Evolutionary conservation across 1,284 basidiomycete species (phyloP).

Genomic region (Cryptococcus sp.): DNA sequence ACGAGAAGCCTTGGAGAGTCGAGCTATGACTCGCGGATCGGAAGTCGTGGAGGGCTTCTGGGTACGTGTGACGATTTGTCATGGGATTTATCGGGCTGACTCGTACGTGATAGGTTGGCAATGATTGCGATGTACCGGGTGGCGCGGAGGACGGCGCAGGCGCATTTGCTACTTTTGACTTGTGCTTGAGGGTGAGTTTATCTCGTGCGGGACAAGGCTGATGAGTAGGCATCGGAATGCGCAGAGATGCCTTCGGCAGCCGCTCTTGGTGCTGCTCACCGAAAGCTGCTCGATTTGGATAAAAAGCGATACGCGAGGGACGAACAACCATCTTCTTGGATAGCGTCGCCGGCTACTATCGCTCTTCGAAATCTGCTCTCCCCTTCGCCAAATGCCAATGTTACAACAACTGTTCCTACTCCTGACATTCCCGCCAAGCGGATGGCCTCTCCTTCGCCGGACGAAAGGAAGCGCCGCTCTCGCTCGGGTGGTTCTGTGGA

Average conservation of each 20-base stretch:
- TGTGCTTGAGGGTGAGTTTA: constrained; percentile 41
- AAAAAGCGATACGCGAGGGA: constrained; percentile 18
- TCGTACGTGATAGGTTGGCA: constrained; percentile 36
- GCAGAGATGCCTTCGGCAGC: constrained; percentile 47
- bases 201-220: constrained; percentile 5
- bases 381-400: constrained; percentile 14
- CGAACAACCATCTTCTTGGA: constrained; percentile 27
- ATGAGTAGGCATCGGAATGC: constrained; percentile 49
- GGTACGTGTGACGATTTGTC: constrained; percentile 42
- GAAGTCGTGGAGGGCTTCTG: constrained; percentile 68
- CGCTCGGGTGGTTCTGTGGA: constrained; percentile 12
- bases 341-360: constrained; percentile 45
- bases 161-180: constrained; percentile 38
- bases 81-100: background rate
- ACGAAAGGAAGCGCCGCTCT: constrained; percentile 20
- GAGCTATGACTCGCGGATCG: constrained; percentile 66
- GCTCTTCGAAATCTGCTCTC: constrained; percentile 49
- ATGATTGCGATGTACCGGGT: constrained; percentile 52
- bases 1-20: constrained; percentile 45
- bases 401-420: background rate
- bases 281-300: constrained; percentile 39
- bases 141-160: constrained; percentile 42
- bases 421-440: constrained; percentile 24
- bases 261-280: constrained; percentile 27
- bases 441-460: constrained; percentile 20